Evolutionary conservation across 371 early-diverging fungal genomes (phyloP), one percentile per base, ranked within the genome.

Genomic region (Cokeromyces recurvatus): DNA sequence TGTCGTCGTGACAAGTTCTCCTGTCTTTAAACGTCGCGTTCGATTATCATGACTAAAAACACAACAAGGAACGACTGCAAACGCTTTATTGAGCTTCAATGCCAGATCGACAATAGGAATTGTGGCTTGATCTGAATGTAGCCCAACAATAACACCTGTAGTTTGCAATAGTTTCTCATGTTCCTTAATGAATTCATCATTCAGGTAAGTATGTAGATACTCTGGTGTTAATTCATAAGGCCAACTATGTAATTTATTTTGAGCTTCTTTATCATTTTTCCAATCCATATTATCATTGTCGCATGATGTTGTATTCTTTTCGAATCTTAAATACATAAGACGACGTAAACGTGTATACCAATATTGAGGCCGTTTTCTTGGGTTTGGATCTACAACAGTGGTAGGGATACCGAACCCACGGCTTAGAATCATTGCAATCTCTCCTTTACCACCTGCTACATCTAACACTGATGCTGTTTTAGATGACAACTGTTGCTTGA

Each of bases 71-170:
- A 82, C 68, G 3, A 82, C 66, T 2, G 79, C 79, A 57, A 82
- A 82, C 0, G 82, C 60, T 29, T 76, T 82, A 2, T 56, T 53
- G 4, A 56, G 35, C 16, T 60, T 55, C 12, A 82, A 45, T 0
- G 82, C 79, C 4, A 57, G 53, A 22, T 75, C 70, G 4, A 82
- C 78, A 51, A 82, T 79, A 1, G 76, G 74, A 10, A 78, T 75
- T 1, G 82, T 82, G 0, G 82, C 82, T 38, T 79, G 75, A 52
- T 82, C 82, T 4, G 82, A 66, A 53, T 82, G 82, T 6, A 82
- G 53, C 1, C 82, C 82, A 25, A 78, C 56, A 21, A 82, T 43
- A 6, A 79, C 51, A 2, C 71, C 62, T 0, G 64, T 55, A 0
- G 35, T 41, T 2, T 38, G 37, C 15, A 81, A 20, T 7, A 73